phyloP scores from a whole-genome alignment of 345 rosid species.

The Aquilaria malaccensis region DNA sequence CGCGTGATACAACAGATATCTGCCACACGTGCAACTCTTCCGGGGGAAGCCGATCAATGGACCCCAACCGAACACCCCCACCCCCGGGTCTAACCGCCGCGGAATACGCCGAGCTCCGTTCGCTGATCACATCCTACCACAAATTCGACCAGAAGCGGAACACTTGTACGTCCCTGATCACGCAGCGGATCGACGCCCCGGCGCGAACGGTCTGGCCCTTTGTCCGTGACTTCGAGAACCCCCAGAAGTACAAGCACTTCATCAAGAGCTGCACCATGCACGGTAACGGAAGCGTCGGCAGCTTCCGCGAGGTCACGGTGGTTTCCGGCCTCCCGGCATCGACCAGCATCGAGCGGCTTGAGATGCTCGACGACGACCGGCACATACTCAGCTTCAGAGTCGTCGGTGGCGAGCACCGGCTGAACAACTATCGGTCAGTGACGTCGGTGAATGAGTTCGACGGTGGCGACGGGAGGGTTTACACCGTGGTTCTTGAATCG shows the following conservation, averaged over 20 bases:
- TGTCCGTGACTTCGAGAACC: constrained; percentile 55
- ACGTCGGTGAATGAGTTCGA: constrained; percentile 70
- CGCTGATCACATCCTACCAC: constrained; percentile 50
- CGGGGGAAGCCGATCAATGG: too few relatives aligned
- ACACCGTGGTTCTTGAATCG: constrained; percentile 72
- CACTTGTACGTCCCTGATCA: constrained; percentile 68
- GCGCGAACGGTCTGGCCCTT: constrained; percentile 57
- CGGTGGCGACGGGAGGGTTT: constrained; percentile 23
- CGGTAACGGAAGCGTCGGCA: constrained; percentile 56
- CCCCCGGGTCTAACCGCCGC: constrained; percentile 46
- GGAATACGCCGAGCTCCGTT: constrained; percentile 42
- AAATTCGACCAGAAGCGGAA: constrained; percentile 35
- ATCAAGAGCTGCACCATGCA: constrained; percentile 55
- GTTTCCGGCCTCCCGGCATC: constrained; percentile 85
- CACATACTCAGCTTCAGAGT: constrained; percentile 73
- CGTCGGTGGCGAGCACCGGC: constrained; percentile 80
- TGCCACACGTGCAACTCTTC: too few relatives aligned
- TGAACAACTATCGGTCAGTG: constrained; percentile 63
- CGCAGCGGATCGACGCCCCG: constrained; percentile 71
- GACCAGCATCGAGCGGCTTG: constrained; percentile 83
- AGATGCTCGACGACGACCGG: constrained; percentile 61
- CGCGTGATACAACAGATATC: too few relatives aligned
- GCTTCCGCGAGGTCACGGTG: constrained; percentile 64
- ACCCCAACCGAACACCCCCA: neutral
- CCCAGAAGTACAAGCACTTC: constrained; percentile 81